A percentile compares a stretch with the other conserved stretches of the same genome.
Evolutionary conservation across 1,284 basidiomycete species (phyloP).

Genomic region (Puccinia triticina): DNA sequence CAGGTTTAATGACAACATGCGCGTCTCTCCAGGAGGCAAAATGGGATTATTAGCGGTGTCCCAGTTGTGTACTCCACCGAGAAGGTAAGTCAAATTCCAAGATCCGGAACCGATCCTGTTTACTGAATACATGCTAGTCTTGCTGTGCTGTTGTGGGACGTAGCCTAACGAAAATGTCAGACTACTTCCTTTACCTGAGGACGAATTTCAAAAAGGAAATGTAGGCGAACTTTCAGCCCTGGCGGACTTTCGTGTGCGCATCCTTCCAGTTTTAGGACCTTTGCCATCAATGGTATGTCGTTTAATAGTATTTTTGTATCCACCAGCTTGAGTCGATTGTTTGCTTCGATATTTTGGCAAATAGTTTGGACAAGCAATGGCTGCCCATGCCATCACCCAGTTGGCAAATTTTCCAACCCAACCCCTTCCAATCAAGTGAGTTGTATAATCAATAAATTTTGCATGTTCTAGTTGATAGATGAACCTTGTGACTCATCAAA

Average conservation of each 20-base stretch:
- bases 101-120: neutral
- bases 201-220: slow-evolving; percentile 85
- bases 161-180: slow-evolving; percentile 69
- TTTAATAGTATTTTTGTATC: slow-evolving; percentile 54
- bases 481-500: neutral
- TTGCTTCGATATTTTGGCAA: slow-evolving; percentile 1
- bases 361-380: slow-evolving; percentile 79
- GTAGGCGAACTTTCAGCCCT: slow-evolving; percentile 89
- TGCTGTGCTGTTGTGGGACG: neutral
- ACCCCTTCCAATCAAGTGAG: slow-evolving; percentile 73
- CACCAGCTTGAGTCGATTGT: slow-evolving; percentile 2
- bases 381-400: slow-evolving; percentile 81
- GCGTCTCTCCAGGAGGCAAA: slow-evolving; percentile 42
- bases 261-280: slow-evolving; percentile 78
- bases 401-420: slow-evolving; percentile 78
- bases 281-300: slow-evolving; percentile 53
- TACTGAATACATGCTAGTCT: neutral
- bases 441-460: neutral
- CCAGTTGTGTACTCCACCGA: slow-evolving; percentile 56
- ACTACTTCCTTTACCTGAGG: slow-evolving; percentile 84
- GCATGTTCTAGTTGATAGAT: neutral
- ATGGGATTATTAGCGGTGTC: slow-evolving; percentile 55
- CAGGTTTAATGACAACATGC: neutral
- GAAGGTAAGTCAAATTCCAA: neutral
- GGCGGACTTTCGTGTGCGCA: slow-evolving; percentile 89